Base-by-base conservation (phyloP, 306 rosid species). In the Vigna nakashimae region DNA sequence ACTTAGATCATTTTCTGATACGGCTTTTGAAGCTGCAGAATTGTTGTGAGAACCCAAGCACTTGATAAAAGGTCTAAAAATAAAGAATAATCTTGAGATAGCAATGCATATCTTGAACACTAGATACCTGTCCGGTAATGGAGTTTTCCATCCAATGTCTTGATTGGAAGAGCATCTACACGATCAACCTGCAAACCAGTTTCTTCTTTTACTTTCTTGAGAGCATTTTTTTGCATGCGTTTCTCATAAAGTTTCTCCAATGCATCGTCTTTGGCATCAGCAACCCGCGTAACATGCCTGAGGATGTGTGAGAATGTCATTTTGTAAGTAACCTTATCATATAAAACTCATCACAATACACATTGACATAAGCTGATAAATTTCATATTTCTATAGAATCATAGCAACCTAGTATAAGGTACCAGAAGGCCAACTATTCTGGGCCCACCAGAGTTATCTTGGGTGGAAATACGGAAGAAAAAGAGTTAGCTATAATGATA, bases 201-300 rank as follows among this genome's bases (percentile, higher is more conserved):
- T 36, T 86, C 89, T 79, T 91, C 98, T 48, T 82, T 84, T 38
- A 86, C 92, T 53, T 87, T 91, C 80, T 72, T 89, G 80, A 83
- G 62, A 57, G 89, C 63, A 78, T 86, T 91, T 83, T 82, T 95
- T 71, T 68, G 85, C 75, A 84, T 56, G 43, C 97, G 92, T 69
- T 90, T 85, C 88, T 95, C 99, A 58, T 95, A 92, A 16, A 88
- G 77, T 78, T 89, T 93, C 86, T 95, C 99, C 89, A 95, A 78
- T 45, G 89, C 88, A 78, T 95, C 99, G 26, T 92, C 98, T 69
- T 91, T 91, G 52, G 86, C 97, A 79, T 92, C 89, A 71, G 99
- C 99, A 80, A 92, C 94, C 8, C 99, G 96, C 45, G 86, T 86
- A 67, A 95, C 98, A 82, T 95, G 97, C 96, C 99, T 95, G 71